These are phyloP conservation scores for Ophidiomyces ophidiicola DNA, from an alignment of 2,329 filamentous ascomycete genomes.

Conservation along the genomic window DNA sequence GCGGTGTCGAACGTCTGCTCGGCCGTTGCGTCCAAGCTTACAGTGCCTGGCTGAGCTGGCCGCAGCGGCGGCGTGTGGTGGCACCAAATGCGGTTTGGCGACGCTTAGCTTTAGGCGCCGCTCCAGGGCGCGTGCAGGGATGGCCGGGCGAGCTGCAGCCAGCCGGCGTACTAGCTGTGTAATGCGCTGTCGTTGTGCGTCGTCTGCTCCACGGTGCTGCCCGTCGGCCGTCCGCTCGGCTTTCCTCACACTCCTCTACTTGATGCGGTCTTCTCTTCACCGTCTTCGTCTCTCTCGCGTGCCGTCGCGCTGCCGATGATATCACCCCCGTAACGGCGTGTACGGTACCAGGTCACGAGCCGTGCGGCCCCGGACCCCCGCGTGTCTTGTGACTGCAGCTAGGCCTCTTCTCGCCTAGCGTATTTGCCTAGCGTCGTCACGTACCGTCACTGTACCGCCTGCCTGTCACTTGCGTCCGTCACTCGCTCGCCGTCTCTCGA, in stretches of 20 bases:
- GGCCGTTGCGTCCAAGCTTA: too few relatives aligned
- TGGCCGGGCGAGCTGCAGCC: background rate
- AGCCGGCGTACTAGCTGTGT: background rate
- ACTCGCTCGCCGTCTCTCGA: too few relatives aligned
- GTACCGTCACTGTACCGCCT: background rate
- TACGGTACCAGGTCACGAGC: constrained; percentile 4
- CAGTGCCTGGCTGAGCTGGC: constrained; percentile 9
- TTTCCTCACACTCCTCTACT: background rate
- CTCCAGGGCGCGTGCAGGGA: background rate
- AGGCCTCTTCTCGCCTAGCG: background rate
- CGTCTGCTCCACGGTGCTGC: background rate
- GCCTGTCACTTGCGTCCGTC: background rate
- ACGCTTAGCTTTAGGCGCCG: constrained; percentile 1
- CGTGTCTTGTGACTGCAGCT: background rate
- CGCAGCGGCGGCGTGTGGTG: constrained; percentile 3
- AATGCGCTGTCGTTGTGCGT: too few relatives aligned
- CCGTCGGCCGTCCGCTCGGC: background rate
- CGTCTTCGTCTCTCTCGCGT: too few relatives aligned
- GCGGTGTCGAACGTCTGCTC: background rate
- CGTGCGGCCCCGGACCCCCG: background rate
- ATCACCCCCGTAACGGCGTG: constrained; percentile 9
- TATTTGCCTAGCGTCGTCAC: too few relatives aligned
- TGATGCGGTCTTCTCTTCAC: too few relatives aligned
- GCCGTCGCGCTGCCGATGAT: too few relatives aligned
- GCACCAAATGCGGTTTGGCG: background rate